A percentile compares a stretch with the other conserved stretches of the same genome.
phyloP scores from a whole-genome alignment of 1,284 basidiomycete species.

The Veloboletus limbatus region DNA sequence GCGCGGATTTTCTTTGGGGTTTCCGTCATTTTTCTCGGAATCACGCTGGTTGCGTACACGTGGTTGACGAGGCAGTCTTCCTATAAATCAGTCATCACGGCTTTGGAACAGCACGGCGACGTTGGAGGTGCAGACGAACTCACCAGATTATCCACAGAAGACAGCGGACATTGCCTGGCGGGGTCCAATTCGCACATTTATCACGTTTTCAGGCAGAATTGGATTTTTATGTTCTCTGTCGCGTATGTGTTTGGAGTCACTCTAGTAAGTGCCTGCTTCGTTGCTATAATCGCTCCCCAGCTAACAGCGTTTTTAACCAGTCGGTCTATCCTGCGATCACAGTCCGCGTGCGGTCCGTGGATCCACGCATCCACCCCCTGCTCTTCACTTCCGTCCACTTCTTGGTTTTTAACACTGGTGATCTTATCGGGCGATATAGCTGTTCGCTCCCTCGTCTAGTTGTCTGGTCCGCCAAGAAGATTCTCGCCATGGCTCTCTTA shows the following conservation, averaged over 20 bases:
- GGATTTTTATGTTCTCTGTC: conserved; percentile 67
- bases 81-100: conserved; percentile 52
- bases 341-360: conserved; percentile 65
- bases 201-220: conserved; percentile 62
- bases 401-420: conserved; percentile 72
- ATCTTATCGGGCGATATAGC: conserved; percentile 73
- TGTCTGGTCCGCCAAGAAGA: conserved; percentile 62
- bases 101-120: conserved; percentile 37
- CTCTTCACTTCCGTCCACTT: conserved; percentile 73
- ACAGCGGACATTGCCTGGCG: conserved; percentile 21
- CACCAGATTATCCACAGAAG: conserved; percentile 35
- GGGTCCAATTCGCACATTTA: conserved; percentile 44
- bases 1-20: conserved; percentile 72
- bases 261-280: conserved; percentile 50
- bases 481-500: conserved; percentile 61
- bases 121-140: conserved; percentile 30
- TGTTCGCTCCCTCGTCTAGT: conserved; percentile 65
- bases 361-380: conserved; percentile 55
- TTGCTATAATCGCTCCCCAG: neutral
- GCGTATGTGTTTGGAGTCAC: conserved; percentile 78
- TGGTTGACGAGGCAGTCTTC: conserved; percentile 57
- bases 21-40: conserved; percentile 61
- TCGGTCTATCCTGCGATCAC: conserved; percentile 86
- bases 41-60: conserved; percentile 48
- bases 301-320: conserved; percentile 39